Conservation (phyloP, 208 protist genomes). For the Endotrypanum monterogeii region DNA sequence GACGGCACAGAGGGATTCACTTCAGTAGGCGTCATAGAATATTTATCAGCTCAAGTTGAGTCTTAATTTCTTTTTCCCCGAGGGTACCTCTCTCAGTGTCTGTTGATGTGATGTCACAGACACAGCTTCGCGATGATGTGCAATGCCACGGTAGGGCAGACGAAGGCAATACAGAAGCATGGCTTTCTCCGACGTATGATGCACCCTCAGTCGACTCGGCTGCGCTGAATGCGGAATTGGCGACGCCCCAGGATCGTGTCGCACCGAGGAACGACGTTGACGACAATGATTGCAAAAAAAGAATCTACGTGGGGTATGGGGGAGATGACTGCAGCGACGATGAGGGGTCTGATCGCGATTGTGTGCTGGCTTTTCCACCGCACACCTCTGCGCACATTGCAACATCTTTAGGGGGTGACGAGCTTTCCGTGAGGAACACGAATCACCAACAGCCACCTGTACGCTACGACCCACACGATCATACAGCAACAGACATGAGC, state of each 20-base stretch:
- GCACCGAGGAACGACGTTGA: neutral
- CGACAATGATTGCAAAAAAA: neutral
- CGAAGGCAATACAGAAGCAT: neutral
- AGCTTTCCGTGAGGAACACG: neutral
- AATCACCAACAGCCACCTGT: neutral
- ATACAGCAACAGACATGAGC: neutral
- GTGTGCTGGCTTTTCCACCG: neutral
- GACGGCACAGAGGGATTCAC: neutral
- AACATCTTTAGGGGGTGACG: neutral
- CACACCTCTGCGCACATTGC: neutral
- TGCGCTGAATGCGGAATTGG: neutral
- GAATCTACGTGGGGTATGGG: neutral
- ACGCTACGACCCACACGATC: slow-evolving; percentile 21
- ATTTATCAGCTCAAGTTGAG: neutral
- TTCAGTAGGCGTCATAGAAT: too few relatives aligned
- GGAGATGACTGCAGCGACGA: neutral
- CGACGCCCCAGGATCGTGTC: neutral
- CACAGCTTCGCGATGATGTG: neutral
- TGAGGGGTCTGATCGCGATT: neutral
- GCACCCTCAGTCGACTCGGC: neutral
- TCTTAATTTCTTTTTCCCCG: neutral
- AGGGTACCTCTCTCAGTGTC: too few relatives aligned
- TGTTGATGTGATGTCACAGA: neutral
- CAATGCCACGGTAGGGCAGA: neutral
- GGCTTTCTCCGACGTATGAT: neutral